phyloP scores from a whole-genome alignment of 108 stramenopile species.

The Fistulifera solaris region DNA sequence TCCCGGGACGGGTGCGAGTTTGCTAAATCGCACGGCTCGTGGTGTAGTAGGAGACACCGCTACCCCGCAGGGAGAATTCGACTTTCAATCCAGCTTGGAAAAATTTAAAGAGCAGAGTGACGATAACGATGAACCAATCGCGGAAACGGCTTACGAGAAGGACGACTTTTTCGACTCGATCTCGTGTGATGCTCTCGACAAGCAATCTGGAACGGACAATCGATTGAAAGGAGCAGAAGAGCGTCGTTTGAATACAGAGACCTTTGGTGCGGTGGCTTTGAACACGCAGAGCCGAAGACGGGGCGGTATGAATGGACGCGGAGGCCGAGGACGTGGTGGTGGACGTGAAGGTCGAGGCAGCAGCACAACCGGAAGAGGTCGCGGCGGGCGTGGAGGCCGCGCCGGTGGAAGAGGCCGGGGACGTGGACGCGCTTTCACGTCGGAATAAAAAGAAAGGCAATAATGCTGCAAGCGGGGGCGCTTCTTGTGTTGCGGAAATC shows the following conservation, averaged over 20 bases:
- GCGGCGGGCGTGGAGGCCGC: background rate
- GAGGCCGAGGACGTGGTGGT: conserved; percentile 37
- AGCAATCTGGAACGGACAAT: conserved; percentile 61
- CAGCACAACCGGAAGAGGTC: conserved; percentile 5
- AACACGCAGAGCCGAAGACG: conserved; percentile 36
- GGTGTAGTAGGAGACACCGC: conserved; percentile 34
- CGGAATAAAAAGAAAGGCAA: no score
- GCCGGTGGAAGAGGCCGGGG: conserved; percentile 1
- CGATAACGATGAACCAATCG: background rate
- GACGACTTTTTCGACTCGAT: conserved; percentile 84
- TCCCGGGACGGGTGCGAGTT: conserved; percentile 70
- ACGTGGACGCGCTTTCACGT: background rate
- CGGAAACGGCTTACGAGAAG: conserved; percentile 35
- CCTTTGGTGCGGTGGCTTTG: conserved; percentile 78
- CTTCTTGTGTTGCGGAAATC: no score
- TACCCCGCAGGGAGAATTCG: conserved; percentile 41
- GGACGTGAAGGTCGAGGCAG: conserved; percentile 23
- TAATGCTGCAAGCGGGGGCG: no score
- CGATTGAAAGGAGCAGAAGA: conserved; percentile 64
- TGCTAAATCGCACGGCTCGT: conserved; percentile 59
- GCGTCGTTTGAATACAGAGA: conserved; percentile 74
- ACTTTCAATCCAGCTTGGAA: conserved; percentile 66
- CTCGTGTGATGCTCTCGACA: conserved; percentile 75
- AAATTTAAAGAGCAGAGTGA: conserved; percentile 37
- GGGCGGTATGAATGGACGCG: conserved; percentile 22